Evolutionary conservation across 1,284 basidiomycete species (phyloP), one percentile per base, ranked within the genome.

Genomic region (Heterobasidion irregulare): DNA sequence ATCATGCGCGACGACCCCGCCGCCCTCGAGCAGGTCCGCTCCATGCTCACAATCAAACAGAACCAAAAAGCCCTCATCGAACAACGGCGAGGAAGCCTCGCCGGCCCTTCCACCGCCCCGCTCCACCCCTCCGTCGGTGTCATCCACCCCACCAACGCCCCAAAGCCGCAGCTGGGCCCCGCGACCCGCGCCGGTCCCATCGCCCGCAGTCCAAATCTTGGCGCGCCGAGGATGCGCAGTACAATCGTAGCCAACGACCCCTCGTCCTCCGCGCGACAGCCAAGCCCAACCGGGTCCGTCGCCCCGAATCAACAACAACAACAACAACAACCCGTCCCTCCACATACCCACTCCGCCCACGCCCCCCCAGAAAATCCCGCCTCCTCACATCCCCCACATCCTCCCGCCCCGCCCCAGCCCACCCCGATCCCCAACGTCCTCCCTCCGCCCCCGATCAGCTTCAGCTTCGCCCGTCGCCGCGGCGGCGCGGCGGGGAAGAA

Each of bases 21-120:
- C 44, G 76, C 77, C 18, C 71, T 82, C 49, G 83, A 86, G 62
- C 80, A 84, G 64, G 76, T 83, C 36, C 76, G 83, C 62, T 80
- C 82, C 26, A 79, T 80, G 73, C 72, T 83, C 57, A 70, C 74
- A 41, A 76, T 80, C 52, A 86, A 85, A 63, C 84, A 84, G 65
- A 82, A 83, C 61, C 86, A 86, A 67, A 83, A 86, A 66, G 77
- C 79, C 48, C 71, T 84, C 57, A 82, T 84, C 56, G 84, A 88
- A 65, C 83, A 85, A 66, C 76, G 84, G 51, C 69, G 85, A 56
- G 83, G 77, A 15, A 83, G 80, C 65, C 70, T 75, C 10, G 78
- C 75, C 6, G 75, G 75, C n/a, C 57, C 66, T 19, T 43, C 64
- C n/a, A 48, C 63, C 6, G 56, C 63, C 41, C 57, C 61, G 32